Evolutionary conservation across 2,329 filamentous ascomycete genomes (phyloP).

Genomic region (Fusarium abutilonis): DNA sequence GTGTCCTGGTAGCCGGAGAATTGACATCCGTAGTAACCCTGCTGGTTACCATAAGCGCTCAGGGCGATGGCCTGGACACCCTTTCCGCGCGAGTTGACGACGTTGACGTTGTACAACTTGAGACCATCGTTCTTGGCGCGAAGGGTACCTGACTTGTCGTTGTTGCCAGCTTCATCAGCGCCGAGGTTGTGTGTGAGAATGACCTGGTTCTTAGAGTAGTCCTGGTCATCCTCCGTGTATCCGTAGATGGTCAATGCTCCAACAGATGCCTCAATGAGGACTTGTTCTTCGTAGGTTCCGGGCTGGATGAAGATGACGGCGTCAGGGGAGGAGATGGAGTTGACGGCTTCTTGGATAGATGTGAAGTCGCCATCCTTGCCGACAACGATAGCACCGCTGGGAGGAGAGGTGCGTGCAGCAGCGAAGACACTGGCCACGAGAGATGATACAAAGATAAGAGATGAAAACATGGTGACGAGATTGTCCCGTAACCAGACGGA

Average conservation of each 20-base stretch:
- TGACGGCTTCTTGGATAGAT: slow-evolving; percentile 64
- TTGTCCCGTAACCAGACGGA: slow-evolving; percentile 13
- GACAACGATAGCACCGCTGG: slow-evolving; percentile 47
- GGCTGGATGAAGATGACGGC: slow-evolving; percentile 41
- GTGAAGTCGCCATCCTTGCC: slow-evolving; percentile 50
- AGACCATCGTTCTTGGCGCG: slow-evolving; percentile 59
- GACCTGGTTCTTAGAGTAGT: slow-evolving; percentile 66
- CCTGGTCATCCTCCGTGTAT: slow-evolving; percentile 62
- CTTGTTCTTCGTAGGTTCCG: slow-evolving; percentile 59
- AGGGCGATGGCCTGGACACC: slow-evolving; percentile 57
- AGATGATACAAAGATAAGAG: slow-evolving; percentile 16
- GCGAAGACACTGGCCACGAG: slow-evolving; percentile 28
- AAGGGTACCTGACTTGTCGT: slow-evolving; percentile 62
- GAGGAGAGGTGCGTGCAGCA: slow-evolving; percentile 45
- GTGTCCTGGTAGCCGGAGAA: slow-evolving; percentile 62
- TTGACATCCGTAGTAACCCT: slow-evolving; percentile 58
- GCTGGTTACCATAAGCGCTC: slow-evolving; percentile 49
- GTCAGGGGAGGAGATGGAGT: slow-evolving; percentile 50
- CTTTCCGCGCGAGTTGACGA: slow-evolving; percentile 57
- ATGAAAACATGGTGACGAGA: slow-evolving; percentile 13
- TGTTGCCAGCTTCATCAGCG: slow-evolving; percentile 53
- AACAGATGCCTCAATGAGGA: slow-evolving; percentile 59
- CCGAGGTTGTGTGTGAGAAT: slow-evolving; percentile 57
- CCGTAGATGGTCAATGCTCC: slow-evolving; percentile 68
- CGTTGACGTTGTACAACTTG: slow-evolving; percentile 69